Evolutionary conservation across 2,329 filamentous ascomycete species (phyloP), one percentile per base, ranked within the genome.

Genomic region (Paecilomyces dactylethromorphus): DNA sequence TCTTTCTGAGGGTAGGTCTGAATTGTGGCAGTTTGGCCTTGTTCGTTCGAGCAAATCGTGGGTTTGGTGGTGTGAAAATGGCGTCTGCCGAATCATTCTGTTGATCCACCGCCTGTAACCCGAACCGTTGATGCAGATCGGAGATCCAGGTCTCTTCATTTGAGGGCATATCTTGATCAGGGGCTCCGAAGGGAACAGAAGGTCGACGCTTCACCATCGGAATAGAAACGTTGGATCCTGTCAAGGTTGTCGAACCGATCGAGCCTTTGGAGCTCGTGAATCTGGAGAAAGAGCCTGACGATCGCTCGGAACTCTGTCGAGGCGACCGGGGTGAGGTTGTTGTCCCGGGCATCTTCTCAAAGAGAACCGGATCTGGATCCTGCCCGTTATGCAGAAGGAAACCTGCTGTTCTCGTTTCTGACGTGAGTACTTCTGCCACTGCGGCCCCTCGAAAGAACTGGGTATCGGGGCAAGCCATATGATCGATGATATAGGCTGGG

Each of bases 1-100:
- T 84, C 56, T 81, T 78, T n/a, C 50, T 24, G 56, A 83, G 71
- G 60, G 84, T 79, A 2, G 83, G 82, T 68, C 84, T 84, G 69
- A 83, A 79, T 68, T 81, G 82, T 3, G 67, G 65, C 24, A 68
- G 59, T 55, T 68, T 72, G 1, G 62, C 53, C 10, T 61, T 58
- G 49, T 66, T 64, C 55, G 57, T 58, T 59, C 62, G 67, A 18
- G 39, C 39, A 45, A 45, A 45, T 21, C 39, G 39, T 6, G 39
- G 39, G n/a, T 45, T 45, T 8, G 39, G 39, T 45, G 39, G 39
- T 45, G 39, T 45, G 13, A 45, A n/a, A n/a, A 45, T 45, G 39
- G 39, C 39, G 6, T n/a, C 39, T 18, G 39, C 18, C 39, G 39
- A 45, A 18, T 45, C 39, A 45, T 45, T 45, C 39, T 45, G 39